A percentile compares a stretch with the other conserved stretches of the same genome.
Conservation (phyloP, 495 filamentous ascomycete species). For the Immersiella caudata region DNA sequence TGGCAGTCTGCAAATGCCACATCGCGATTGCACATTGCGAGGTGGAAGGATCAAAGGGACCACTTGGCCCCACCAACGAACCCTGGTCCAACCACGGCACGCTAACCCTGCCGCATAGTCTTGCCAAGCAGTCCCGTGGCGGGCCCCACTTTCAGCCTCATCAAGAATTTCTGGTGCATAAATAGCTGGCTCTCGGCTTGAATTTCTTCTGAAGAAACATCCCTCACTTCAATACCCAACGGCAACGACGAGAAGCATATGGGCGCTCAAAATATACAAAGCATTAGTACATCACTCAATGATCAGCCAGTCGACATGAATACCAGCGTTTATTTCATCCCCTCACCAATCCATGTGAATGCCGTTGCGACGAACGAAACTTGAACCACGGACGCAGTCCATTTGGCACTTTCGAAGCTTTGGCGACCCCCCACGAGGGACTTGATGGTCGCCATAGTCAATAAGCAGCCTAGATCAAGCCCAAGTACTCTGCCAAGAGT, state of each 20-base stretch:
- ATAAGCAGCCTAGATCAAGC: slow-evolving; percentile 69
- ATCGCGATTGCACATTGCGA: background rate
- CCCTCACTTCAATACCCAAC: background rate
- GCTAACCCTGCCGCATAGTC: background rate
- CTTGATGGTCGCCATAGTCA: slow-evolving; percentile 67
- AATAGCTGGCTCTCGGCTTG: background rate
- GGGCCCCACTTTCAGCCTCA: slow-evolving; percentile 5
- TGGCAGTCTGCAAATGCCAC: background rate
- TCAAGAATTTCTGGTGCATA: background rate
- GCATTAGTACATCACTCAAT: background rate
- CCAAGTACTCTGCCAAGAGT: slow-evolving; percentile 70
- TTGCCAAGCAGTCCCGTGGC: background rate
- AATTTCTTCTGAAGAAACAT: background rate
- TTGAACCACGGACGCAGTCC: background rate
- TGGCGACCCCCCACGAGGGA: slow-evolving; percentile 54
- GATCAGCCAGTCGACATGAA: background rate
- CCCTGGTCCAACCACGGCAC: background rate
- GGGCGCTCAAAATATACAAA: background rate
- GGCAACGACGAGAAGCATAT: background rate
- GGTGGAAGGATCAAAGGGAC: background rate
- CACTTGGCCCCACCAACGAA: background rate
- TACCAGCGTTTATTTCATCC: background rate
- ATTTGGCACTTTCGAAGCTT: slow-evolving; percentile 78
- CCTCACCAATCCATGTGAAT: background rate
- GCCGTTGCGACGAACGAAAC: background rate